Evolutionary conservation across 208 protist genomes (phyloP), one percentile per base, ranked within the genome.

Genomic region (Leishmania arabica): DNA sequence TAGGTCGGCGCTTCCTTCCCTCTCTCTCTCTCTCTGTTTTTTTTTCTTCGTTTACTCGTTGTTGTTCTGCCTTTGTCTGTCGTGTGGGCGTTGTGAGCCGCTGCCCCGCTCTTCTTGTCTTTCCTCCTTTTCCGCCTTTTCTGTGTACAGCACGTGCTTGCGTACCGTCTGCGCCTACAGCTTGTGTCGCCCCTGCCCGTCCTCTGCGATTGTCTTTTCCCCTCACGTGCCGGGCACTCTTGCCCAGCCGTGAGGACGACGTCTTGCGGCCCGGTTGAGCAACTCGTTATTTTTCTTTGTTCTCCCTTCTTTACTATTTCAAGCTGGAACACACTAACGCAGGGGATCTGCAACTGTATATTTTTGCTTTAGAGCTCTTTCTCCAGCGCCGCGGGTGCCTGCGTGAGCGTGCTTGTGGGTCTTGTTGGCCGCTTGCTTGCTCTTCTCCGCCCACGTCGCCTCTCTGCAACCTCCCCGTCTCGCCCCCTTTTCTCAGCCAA

Each of bases 51-150:
- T 24, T 66, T 66, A 7, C 15, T 68, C 47, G 15, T 27, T 47
- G 15, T 27, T 34, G 68, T 68, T 5, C 9, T 40, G 27, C 27
- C 24, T 68, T 31, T 68, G 6, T 21, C 21, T 17, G 4, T 3
- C 42, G 37, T 2, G 66, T 71, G 69, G 7, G 69, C 0, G 27
- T 7, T 40, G 13, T 40, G 13, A 15, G 17, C 21, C 51, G 19
- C 47, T 42, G 45, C 45, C 37, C 31, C 62, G 17, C 76, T 75
- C 3, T 37, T 74, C 49, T 74, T n/a, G 6, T 11, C 71, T 70
- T 70, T 42, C n/a, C 31, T 37, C 15, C 54, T 75, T 53, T 76
- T 76, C 76, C 34, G 15, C n/a, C 31, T 79, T 74, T 34, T 37
- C 47, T 60, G 45, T 27, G 42, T 75, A 68, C 65, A 34, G 47